phyloP scores from a whole-genome alignment of 208 protist species.

The Leishmania tropica region DNA sequence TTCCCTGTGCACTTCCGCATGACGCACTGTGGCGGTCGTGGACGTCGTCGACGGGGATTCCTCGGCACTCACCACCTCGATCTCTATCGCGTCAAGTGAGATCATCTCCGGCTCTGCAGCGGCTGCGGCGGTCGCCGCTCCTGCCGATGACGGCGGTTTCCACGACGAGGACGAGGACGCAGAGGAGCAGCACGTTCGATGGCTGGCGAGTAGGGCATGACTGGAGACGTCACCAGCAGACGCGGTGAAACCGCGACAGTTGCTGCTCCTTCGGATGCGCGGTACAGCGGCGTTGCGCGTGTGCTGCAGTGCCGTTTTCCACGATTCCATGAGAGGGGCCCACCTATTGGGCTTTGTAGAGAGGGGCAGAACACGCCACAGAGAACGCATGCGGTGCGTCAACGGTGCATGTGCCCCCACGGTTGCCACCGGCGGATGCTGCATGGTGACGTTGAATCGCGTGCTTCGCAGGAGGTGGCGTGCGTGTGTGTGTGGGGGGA shows the following conservation, averaged over 20 bases:
- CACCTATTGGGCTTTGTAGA: neutral
- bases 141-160: neutral
- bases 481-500: neutral
- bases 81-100: slow-evolving; percentile 43
- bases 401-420: neutral
- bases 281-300: neutral
- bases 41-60: neutral
- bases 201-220: neutral
- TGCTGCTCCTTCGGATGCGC: neutral
- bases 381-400: neutral
- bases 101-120: slow-evolving; percentile 54
- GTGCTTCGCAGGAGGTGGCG: neutral
- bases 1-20: neutral
- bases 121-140: neutral
- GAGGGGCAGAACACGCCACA: neutral
- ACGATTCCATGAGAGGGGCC: neutral
- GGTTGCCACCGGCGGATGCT: neutral
- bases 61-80: slow-evolving; percentile 23
- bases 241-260: neutral
- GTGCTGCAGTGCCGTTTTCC: neutral
- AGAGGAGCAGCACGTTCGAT: slow-evolving; percentile 5
- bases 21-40: slow-evolving; percentile 1
- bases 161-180: neutral
- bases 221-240: neutral
- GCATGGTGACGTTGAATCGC: neutral